Base-by-base conservation (phyloP, 805 yeast genomes). In the Candida argentea region DNA sequence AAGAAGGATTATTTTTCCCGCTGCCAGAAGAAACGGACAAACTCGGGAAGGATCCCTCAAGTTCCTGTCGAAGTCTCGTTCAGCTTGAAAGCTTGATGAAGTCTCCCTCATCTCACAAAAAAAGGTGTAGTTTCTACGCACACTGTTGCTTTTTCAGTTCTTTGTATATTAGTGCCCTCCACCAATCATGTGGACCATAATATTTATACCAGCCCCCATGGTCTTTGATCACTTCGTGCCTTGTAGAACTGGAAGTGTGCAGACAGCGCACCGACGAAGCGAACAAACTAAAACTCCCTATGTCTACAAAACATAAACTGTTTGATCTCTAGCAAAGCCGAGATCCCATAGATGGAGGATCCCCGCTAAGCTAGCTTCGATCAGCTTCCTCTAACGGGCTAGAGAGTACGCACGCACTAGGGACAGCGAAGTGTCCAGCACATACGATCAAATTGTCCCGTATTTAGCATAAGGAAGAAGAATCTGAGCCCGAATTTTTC, bases 1-100 rank as follows among this genome's bases (percentile, higher is more conserved):
- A 61, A 61, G 50, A 60, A 61, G 40, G 68, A 61, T 36, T 61
- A 61, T 39, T 52, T 42, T n/a, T 54, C 53, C 33, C 46, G 68
- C 31, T n/a, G n/a, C n/a, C n/a, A n/a, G n/a, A n/a, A n/a, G n/a
- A n/a, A n/a, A n/a, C n/a, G n/a, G n/a, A n/a, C n/a, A n/a, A n/a
- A n/a, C n/a, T n/a, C 18, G 6, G 29, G 29, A 14, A 24, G 20
- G 14, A 26, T 14, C 31, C 37, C 40, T 26, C 53, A 36, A 10
- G 33, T 41, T 9, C 52, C 50, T 8, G 55, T n/a, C n/a, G n/a
- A n/a, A n/a, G n/a, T 60, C 18, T 49, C 57, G 26, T 58, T 61
- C 39, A 59, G 66, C 37, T 46, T 61, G 43, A 61, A 63, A 24
- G 58, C 54, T 22, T 26, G 21, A 26, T 9, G 15, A 16, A 15